A percentile compares a stretch with the other conserved stretches of the same genome.
Conservation (phyloP, 164 flowering plant genomes). For the Hamamelis virginiana region DNA sequence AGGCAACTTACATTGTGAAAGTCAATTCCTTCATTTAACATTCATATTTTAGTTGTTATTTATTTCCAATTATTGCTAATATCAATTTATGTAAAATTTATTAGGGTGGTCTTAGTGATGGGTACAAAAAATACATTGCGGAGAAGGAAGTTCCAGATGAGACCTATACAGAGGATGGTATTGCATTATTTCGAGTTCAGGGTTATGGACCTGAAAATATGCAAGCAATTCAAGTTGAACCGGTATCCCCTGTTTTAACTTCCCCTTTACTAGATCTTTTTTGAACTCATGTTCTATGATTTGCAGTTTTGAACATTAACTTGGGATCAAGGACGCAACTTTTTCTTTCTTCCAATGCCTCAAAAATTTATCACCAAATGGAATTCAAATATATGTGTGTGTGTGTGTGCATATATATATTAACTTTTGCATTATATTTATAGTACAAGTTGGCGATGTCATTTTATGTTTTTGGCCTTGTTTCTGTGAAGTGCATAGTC, state of each 20-base stretch:
- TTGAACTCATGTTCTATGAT: too few species aligned
- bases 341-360: too few species aligned
- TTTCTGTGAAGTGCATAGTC: too few species aligned
- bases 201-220: conserved; percentile 98
- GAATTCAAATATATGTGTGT: too few species aligned
- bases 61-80: conserved; percentile 1
- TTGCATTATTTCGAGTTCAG: conserved; percentile 90
- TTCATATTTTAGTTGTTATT: background rate
- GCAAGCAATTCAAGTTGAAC: conserved; percentile 98
- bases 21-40: background rate
- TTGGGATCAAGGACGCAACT: too few species aligned
- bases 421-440: too few species aligned
- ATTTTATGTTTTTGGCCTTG: too few species aligned
- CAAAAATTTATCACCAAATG: too few species aligned
- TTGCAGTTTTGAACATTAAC: too few species aligned
- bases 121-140: conserved; percentile 66
- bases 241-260: conserved; percentile 40
- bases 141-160: conserved; percentile 75
- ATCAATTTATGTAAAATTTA: conserved; percentile 13
- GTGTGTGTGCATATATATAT: too few species aligned
- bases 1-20: background rate
- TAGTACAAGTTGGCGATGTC: too few species aligned
- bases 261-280: conserved; percentile 2
- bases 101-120: conserved; percentile 94
- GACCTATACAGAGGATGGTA: conserved; percentile 81